phyloP scores from a whole-genome alignment of 2,329 filamentous ascomycete species.

The Paraphoma sp. region DNA sequence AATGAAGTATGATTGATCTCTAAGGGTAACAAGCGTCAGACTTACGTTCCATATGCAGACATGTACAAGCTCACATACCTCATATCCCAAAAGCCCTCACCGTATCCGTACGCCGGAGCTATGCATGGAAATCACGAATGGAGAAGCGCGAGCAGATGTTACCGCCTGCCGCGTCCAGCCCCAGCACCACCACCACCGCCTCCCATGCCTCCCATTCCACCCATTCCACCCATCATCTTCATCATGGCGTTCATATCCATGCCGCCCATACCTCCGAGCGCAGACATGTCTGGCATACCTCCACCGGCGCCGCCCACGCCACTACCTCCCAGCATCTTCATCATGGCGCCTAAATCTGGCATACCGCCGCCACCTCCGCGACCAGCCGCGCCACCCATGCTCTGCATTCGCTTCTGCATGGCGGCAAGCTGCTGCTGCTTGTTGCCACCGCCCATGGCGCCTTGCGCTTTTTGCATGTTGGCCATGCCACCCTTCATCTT shows the following conservation, averaged over 20 bases:
- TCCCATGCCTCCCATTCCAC: constrained; percentile 21
- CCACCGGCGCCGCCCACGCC: constrained; percentile 59
- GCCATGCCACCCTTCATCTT: constrained; percentile 98
- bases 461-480: constrained; percentile 94
- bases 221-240: constrained; percentile 46
- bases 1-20: too few relatives aligned
- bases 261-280: constrained; percentile 63
- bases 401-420: constrained; percentile 94
- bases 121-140: background rate
- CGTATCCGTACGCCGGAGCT: background rate
- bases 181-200: constrained; percentile 16
- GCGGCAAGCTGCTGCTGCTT: constrained; percentile 93
- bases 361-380: constrained; percentile 62
- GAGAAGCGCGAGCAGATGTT: background rate
- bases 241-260: constrained; percentile 46
- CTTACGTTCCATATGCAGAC: too few relatives aligned
- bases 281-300: constrained; percentile 70
- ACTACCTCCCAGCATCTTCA: constrained; percentile 87
- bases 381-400: constrained; percentile 79
- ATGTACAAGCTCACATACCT: too few relatives aligned
- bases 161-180: constrained; percentile 30
- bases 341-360: constrained; percentile 84
- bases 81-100: too few relatives aligned
- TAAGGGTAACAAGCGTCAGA: too few relatives aligned
- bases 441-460: constrained; percentile 88